phyloP scores from a whole-genome alignment of 148 eudicot species.

The Persicaria tinctoria region DNA sequence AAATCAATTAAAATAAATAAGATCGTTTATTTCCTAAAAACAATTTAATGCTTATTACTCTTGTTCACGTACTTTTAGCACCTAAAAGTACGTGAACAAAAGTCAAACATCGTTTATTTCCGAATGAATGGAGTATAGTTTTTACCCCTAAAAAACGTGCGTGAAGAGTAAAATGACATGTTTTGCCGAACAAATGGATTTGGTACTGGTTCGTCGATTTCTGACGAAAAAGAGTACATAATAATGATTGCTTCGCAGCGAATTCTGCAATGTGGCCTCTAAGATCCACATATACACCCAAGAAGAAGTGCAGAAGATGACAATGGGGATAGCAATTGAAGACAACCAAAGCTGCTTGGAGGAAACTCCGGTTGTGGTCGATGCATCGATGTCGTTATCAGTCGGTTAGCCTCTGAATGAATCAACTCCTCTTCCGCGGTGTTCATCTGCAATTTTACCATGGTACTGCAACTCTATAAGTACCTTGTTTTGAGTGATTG shows the following conservation, averaged over 20 bases:
- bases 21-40: too few relatives aligned
- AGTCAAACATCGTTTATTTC: too few relatives aligned
- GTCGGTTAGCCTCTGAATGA: slow-evolving; percentile 30
- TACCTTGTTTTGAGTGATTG: neutral
- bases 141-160: too few relatives aligned
- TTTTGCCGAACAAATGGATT: neutral
- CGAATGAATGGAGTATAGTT: too few relatives aligned
- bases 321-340: slow-evolving; percentile 45
- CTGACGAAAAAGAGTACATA: too few relatives aligned
- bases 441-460: neutral
- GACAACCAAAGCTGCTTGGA: slow-evolving; percentile 85
- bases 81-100: too few relatives aligned
- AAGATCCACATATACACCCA: slow-evolving; percentile 83
- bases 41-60: too few relatives aligned
- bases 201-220: neutral
- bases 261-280: slow-evolving; percentile 62
- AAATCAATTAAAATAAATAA: too few relatives aligned
- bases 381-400: slow-evolving; percentile 62
- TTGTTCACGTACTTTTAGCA: too few relatives aligned
- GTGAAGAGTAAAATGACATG: too few relatives aligned
- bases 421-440: too few relatives aligned
- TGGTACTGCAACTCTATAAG: neutral
- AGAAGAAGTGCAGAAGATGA: slow-evolving; percentile 87
- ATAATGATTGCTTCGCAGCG: slow-evolving; percentile 36
- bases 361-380: slow-evolving; percentile 50